phyloP scores from a whole-genome alignment of 2,329 filamentous ascomycete genomes.

The Raffaelea deltoideospora region DNA sequence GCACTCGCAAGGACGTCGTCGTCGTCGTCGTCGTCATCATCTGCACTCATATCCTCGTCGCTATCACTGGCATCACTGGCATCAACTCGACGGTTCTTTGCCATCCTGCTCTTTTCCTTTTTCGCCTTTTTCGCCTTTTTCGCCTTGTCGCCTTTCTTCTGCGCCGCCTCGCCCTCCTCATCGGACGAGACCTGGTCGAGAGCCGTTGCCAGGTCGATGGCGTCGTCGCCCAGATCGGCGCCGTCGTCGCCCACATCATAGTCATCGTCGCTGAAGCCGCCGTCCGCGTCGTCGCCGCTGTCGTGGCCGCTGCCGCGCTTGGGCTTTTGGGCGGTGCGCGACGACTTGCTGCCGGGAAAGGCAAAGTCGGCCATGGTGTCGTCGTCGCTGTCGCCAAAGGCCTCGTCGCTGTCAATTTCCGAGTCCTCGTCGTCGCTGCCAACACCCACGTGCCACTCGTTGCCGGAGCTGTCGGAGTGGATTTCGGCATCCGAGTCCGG shows the following conservation, averaged over 20 bases:
- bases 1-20: conserved; percentile 4
- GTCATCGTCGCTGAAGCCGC: conserved; percentile 39
- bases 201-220: conserved; percentile 42
- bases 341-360: conserved; percentile 30
- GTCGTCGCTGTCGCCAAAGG: conserved; percentile 78
- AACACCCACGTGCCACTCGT: conserved; percentile 68
- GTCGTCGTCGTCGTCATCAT: neutral
- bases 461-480: conserved; percentile 72
- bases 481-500: conserved; percentile 49
- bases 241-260: conserved; percentile 43
- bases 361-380: conserved; percentile 66
- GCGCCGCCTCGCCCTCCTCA: conserved; percentile 29
- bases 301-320: conserved; percentile 18
- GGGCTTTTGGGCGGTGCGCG: conserved; percentile 27
- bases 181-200: conserved; percentile 40
- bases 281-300: conserved; percentile 27
- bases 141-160: conserved; percentile 24
- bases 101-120: conserved; percentile 29
- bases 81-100: no score
- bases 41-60: neutral
- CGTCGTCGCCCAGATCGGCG: conserved; percentile 38
- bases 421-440: conserved; percentile 45
- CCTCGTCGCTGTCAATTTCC: conserved; percentile 56
- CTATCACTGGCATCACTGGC: no score
- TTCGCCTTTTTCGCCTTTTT: conserved; percentile 29